Evolutionary conservation across 2,329 filamentous ascomycete species (phyloP).

Genomic region (Cercospora beticola): DNA sequence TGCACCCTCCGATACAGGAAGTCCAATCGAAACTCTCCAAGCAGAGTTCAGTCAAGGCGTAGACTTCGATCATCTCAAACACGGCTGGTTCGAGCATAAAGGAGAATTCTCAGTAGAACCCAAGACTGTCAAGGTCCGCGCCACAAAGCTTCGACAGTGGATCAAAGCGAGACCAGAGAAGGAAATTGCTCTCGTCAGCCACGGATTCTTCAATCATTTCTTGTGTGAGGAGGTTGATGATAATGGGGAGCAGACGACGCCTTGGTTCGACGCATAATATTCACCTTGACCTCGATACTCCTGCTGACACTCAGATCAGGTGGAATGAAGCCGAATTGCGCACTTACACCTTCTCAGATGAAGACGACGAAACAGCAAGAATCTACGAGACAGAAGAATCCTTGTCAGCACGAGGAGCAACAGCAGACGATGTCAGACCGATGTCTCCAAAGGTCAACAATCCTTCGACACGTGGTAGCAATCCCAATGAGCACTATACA

Average conservation of each 20-base stretch:
- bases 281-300: too few relatives aligned
- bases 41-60: conserved; percentile 29
- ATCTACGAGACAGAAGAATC: conserved; percentile 34
- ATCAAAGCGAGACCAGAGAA: conserved; percentile 31
- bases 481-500: conserved; percentile 7
- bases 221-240: conserved; percentile 34
- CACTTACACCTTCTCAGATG: conserved; percentile 32
- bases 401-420: conserved; percentile 14
- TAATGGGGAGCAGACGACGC: conserved; percentile 33
- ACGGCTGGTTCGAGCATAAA: conserved; percentile 32
- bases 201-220: conserved; percentile 36
- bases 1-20: conserved; percentile 32
- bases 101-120: conserved; percentile 32
- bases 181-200: conserved; percentile 34
- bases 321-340: conserved; percentile 34
- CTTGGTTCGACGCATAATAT: neutral
- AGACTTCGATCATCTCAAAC: conserved; percentile 30
- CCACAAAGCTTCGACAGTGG: conserved; percentile 30
- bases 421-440: conserved; percentile 9
- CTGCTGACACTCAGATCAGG: conserved; percentile 14
- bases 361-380: conserved; percentile 29
- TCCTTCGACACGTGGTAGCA: conserved; percentile 6
- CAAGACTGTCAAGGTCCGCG: conserved; percentile 27
- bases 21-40: conserved; percentile 21
- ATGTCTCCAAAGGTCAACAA: conserved; percentile 6